phyloP scores from a whole-genome alignment of 2,329 filamentous ascomycete species.

The Ascochyta fabae region DNA sequence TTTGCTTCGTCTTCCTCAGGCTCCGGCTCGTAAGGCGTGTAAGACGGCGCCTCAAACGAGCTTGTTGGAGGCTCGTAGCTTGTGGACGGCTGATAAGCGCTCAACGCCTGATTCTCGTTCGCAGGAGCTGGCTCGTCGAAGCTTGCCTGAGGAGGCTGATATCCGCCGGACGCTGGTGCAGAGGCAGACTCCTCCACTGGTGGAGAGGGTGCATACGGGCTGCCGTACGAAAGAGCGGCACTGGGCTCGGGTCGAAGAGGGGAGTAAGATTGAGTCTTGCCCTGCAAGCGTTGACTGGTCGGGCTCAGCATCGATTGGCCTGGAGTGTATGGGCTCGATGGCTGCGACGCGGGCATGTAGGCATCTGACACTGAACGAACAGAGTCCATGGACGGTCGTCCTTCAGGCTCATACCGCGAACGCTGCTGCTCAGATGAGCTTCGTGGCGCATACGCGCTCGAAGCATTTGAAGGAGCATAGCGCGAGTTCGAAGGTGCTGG shows the following conservation, averaged over 20 bases:
- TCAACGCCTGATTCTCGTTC: slow-evolving; percentile 18
- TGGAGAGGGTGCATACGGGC: slow-evolving; percentile 40
- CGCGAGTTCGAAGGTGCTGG: slow-evolving; percentile 43
- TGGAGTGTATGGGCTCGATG: slow-evolving; percentile 39
- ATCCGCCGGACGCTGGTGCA: slow-evolving; percentile 34
- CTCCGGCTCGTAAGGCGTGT: slow-evolving; percentile 58
- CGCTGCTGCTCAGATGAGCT: slow-evolving; percentile 60
- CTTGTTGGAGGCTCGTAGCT: slow-evolving; percentile 45
- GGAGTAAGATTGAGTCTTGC: slow-evolving; percentile 42
- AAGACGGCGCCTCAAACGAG: slow-evolving; percentile 44
- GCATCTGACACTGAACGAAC: slow-evolving; percentile 39
- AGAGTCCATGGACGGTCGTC: slow-evolving; percentile 49
- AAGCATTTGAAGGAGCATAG: slow-evolving; percentile 47
- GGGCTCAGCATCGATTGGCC: slow-evolving; percentile 42
- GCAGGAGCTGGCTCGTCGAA: slow-evolving; percentile 28
- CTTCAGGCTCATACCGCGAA: slow-evolving; percentile 55
- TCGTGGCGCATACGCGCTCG: slow-evolving; percentile 52
- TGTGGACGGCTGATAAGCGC: slow-evolving; percentile 31
- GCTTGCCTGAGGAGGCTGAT: slow-evolving; percentile 35
- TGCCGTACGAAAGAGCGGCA: slow-evolving; percentile 35
- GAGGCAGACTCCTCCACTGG: slow-evolving; percentile 28
- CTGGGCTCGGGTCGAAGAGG: slow-evolving; percentile 39
- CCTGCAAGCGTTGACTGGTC: slow-evolving; percentile 27
- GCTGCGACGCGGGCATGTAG: slow-evolving; percentile 37
- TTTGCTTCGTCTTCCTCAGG: slow-evolving; percentile 56